Conservation (phyloP, 176 grass and related monocot species). For the Zea luxurians region DNA sequence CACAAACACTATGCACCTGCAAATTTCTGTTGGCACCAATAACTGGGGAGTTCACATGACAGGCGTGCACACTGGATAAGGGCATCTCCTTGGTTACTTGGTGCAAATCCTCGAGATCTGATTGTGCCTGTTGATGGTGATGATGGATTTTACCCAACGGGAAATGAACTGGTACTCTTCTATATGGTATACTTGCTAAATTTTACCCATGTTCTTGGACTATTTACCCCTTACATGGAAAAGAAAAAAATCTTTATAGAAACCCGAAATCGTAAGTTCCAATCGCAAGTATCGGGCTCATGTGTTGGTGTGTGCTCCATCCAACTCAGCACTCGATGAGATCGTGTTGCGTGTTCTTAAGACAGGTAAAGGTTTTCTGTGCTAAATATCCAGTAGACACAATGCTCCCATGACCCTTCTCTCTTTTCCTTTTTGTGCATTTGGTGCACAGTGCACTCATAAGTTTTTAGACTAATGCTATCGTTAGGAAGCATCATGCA, state of each 20-base stretch:
- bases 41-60: conserved; percentile 33
- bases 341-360: conserved; percentile 88
- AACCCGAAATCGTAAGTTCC: conserved; percentile 91
- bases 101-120: conserved; percentile 84
- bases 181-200: conserved; percentile 21
- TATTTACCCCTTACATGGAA: conserved; percentile 27
- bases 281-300: conserved; percentile 94
- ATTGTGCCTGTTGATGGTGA: conserved; percentile 91
- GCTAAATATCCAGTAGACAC: conserved; percentile 14
- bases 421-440: conserved; percentile 1
- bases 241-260: conserved; percentile 50
- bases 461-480: conserved; percentile 2
- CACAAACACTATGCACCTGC: not conserved
- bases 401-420: not conserved
- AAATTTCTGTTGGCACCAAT: conserved; percentile 35
- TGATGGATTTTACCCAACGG: conserved; percentile 94
- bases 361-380: conserved; percentile 57
- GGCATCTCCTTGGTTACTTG: conserved; percentile 84
- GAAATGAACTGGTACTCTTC: conserved; percentile 86
- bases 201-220: conserved; percentile 16
- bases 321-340: conserved; percentile 96
- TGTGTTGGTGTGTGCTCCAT: conserved; percentile 97
- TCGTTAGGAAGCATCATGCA: not conserved
- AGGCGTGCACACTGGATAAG: conserved; percentile 81
- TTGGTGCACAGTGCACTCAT: not conserved